A percentile compares a stretch with the other conserved stretches of the same genome.
phyloP scores from a whole-genome alignment of 495 filamentous ascomycete genomes.

The Penicillium fimorum region DNA sequence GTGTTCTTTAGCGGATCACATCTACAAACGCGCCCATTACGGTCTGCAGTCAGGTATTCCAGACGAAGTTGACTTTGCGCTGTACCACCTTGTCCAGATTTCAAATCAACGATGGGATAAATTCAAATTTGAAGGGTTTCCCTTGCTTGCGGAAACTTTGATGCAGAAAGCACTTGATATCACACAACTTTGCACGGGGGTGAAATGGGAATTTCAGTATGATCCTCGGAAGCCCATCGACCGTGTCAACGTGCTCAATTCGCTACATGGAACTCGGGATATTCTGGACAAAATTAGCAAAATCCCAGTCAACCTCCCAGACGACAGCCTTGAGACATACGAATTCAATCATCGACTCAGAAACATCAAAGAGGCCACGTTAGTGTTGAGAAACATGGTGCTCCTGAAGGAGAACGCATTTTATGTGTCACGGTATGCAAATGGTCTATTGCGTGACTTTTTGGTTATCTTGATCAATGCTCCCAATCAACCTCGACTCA shows the following conservation, averaged over 20 bases:
- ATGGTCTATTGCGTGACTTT: conserved; percentile 68
- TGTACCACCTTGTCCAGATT: conserved; percentile 92
- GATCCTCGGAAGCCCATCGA: conserved; percentile 52
- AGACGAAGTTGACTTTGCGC: conserved; percentile 80
- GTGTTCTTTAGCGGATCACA: conserved; percentile 50
- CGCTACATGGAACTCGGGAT: conserved; percentile 64
- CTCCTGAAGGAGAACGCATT: conserved; percentile 84
- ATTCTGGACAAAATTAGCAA: conserved; percentile 64
- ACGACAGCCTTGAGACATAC: conserved; percentile 72
- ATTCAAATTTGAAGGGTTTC: conserved; percentile 88
- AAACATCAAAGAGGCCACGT: conserved; percentile 78
- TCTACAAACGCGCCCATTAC: conserved; percentile 79
- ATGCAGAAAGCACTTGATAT: conserved; percentile 78
- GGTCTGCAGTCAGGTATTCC: conserved; percentile 77
- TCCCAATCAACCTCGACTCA: conserved; percentile 67
- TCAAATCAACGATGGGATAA: conserved; percentile 93
- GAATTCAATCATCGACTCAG: conserved; percentile 69
- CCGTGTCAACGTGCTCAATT: conserved; percentile 68
- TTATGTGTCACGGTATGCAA: conserved; percentile 70
- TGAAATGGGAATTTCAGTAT: conserved; percentile 78
- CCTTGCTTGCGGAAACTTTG: conserved; percentile 83
- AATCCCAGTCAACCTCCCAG: conserved; percentile 53
- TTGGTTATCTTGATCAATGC: conserved; percentile 77
- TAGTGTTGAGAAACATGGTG: conserved; percentile 91
- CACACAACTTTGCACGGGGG: conserved; percentile 70